Conservation (phyloP, 2,329 filamentous ascomycete genomes). For the Phialophora expanda region DNA sequence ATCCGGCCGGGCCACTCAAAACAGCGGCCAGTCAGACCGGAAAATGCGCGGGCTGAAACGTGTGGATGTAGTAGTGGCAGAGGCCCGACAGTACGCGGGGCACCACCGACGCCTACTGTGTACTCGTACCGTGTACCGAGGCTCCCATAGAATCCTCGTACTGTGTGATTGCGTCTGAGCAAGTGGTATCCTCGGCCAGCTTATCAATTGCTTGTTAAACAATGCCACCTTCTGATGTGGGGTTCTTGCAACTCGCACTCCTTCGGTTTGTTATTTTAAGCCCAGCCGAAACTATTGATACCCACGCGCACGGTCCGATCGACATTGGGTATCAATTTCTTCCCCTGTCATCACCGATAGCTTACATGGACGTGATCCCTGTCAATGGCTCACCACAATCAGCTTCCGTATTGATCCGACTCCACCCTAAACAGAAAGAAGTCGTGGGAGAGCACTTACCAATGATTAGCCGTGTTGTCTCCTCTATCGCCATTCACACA, state of each 20-base stretch:
- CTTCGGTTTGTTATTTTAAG: not conserved
- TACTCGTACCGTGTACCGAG: not conserved
- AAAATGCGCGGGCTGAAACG: too few species aligned
- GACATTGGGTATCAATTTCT: not conserved
- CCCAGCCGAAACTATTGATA: not conserved
- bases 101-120: not conserved
- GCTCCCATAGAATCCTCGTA: not conserved
- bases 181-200: too few species aligned
- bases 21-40: too few species aligned
- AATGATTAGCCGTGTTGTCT: constrained; percentile 46
- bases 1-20: too few species aligned
- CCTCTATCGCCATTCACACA: constrained; percentile 52
- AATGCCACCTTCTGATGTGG: not conserved
- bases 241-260: not conserved
- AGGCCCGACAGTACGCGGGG: too few species aligned
- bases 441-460: not conserved
- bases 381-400: not conserved
- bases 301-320: not conserved
- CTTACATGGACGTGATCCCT: not conserved
- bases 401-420: not conserved
- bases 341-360: not conserved
- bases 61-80: too few species aligned
- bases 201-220: not conserved
- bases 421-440: not conserved
- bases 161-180: not conserved